These are phyloP conservation scores for Chlorella sp. DNA, from an alignment of 139 green algal species.

Conservation along the genomic window DNA sequence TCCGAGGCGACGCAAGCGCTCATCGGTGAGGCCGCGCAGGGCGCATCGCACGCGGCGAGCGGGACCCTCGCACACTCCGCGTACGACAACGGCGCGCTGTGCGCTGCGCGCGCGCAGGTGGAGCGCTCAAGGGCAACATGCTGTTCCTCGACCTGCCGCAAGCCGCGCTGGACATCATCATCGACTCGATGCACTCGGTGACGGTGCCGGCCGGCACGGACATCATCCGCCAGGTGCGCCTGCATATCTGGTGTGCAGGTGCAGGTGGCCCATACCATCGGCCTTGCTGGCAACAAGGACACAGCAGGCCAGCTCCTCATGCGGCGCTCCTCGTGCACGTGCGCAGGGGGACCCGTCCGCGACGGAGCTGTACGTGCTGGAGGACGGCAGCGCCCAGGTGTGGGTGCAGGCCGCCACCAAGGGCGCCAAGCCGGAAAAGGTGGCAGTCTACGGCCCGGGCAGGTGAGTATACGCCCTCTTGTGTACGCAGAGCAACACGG, in stretches of 20 bases:
- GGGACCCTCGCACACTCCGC: no score
- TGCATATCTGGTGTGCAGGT: no score
- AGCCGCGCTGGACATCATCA: constrained; percentile 61
- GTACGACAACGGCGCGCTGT: not conserved
- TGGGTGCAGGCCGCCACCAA: constrained; percentile 16
- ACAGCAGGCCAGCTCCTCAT: no score
- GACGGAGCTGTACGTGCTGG: constrained; percentile 49
- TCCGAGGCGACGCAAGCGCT: constrained; percentile 16
- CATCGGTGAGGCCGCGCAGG: constrained; percentile 12
- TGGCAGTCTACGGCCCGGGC: constrained; percentile 30
- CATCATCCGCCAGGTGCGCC: constrained; percentile 66
- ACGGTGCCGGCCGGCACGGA: constrained; percentile 36
- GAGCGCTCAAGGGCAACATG: constrained; percentile 61
- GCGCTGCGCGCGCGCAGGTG: constrained; percentile 23
- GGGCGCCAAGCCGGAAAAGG: constrained; percentile 18
- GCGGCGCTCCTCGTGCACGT: no score
- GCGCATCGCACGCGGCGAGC: not conserved
- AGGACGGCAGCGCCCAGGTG: constrained; percentile 40
- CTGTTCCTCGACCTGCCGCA: constrained; percentile 65
- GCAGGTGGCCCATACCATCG: no score
- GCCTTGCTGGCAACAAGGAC: not conserved
- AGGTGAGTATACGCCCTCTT: no score
- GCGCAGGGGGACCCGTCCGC: constrained; percentile 34
- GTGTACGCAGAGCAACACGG: no score
- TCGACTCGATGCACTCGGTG: constrained; percentile 63